These are phyloP conservation scores for Rhododendron henanense DNA, from an alignment of 148 eudicot genomes.

Conservation along the genomic window DNA sequence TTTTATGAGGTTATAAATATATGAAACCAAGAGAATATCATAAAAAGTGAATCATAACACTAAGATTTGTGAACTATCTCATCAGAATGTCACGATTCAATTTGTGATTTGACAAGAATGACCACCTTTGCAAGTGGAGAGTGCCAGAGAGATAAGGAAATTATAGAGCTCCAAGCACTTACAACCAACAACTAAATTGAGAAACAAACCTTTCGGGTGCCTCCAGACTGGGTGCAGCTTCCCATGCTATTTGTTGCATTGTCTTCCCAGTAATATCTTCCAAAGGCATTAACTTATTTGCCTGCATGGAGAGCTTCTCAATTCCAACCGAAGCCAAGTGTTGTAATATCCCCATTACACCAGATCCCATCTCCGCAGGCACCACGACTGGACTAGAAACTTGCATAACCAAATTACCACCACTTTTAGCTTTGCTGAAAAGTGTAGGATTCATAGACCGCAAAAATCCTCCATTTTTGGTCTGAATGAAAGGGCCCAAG, in stretches of 20 bases:
- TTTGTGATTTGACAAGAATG: neutral
- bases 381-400: conserved; percentile 80
- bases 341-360: conserved; percentile 73
- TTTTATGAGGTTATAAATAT: neutral
- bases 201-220: conserved; percentile 54
- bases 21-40: neutral
- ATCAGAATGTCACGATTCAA: neutral
- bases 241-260: conserved; percentile 70
- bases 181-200: neutral
- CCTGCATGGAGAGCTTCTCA: conserved; percentile 63
- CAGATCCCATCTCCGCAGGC: conserved; percentile 80
- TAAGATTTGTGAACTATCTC: neutral
- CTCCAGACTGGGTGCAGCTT: conserved; percentile 39
- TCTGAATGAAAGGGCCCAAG: conserved; percentile 55
- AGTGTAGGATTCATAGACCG: conserved; percentile 74
- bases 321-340: conserved; percentile 68
- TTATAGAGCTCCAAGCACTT: neutral
- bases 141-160: conserved; percentile 1
- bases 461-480: conserved; percentile 75
- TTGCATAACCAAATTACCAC: conserved; percentile 79
- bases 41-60: neutral
- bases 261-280: conserved; percentile 80
- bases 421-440: conserved; percentile 55
- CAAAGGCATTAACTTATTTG: conserved; percentile 68
- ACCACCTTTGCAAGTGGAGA: conserved; percentile 6